Base-by-base conservation (phyloP, 306 rosid species). In the Pterocarpus santalinus region DNA sequence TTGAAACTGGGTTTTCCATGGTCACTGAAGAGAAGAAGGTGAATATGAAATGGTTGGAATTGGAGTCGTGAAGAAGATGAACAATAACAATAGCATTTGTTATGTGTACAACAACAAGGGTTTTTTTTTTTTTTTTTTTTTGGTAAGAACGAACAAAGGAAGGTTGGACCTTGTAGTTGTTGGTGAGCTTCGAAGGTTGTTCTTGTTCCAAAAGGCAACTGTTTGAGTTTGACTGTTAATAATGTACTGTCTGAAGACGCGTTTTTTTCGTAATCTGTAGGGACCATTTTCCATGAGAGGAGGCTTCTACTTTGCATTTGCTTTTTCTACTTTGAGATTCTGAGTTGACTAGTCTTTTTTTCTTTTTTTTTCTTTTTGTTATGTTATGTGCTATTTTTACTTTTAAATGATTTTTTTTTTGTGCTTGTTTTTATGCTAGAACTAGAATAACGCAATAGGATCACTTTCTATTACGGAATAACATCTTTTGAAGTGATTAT, bases 181-280 rank as follows among this genome's bases (percentile, higher is more conserved):
- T 62, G 83, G 83, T 75, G 85, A 79, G 70, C 35, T 78, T 70
- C 56, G 52, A 73, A 64, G 83, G 14, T 79, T 35, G 17, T 69
- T 44, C 62, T 81, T 66, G 73, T 77, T 87, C 81, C 67, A 52
- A 81, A 82, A 80, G 88, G 79, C 82, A 63, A 85, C 81, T 85
- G 43, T 84, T 88, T 84, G 88, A 85, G 77, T 75, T 92, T 90
- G 94, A 92, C 97, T 77, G 84, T 61, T 72, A 14, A 77, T 75
- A 35, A 28, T 68, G 3, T 67, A 67, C 65, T 75, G 85, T 80
- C 90, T 36, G 71, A 78, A 84, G 82, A 83, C 92, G 94, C 94
- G 97, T 85, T 82, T 68, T 87, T 75, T 66, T 16, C n/a, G 63
- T 61, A 63, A 69, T 72, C 30, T 68, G 81, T 78, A 35, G 86